Evolutionary conservation across 2,329 filamentous ascomycete species (phyloP).

Genomic region (Fusarium incarnatum): DNA sequence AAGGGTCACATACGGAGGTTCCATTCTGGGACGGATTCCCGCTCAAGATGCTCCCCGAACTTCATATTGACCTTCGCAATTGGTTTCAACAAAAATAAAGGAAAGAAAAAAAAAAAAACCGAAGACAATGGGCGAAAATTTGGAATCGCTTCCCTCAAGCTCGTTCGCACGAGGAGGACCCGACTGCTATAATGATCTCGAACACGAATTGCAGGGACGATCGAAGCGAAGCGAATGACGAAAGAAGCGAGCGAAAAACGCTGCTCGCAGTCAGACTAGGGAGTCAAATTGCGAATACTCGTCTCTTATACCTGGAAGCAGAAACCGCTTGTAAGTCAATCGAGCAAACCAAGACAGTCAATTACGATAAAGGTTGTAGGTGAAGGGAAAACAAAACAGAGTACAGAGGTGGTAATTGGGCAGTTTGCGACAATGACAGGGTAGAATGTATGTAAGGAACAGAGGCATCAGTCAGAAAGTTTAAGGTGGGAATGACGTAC

Average conservation of each 20-base stretch:
- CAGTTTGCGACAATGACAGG: slow-evolving; percentile 16
- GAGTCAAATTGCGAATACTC: background rate
- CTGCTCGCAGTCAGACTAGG: slow-evolving; percentile 20
- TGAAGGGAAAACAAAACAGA: background rate
- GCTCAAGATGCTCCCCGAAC: slow-evolving; percentile 69
- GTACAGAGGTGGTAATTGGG: background rate
- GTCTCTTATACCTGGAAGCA: slow-evolving; percentile 21
- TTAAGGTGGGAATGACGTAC: slow-evolving; percentile 21
- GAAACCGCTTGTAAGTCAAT: slow-evolving; percentile 20
- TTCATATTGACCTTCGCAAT: slow-evolving; percentile 49
- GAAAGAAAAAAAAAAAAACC: background rate
- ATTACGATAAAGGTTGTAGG: slow-evolving; percentile 4
- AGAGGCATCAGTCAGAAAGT: slow-evolving; percentile 12
- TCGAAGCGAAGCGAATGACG: slow-evolving; percentile 10
- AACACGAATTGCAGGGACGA: slow-evolving; percentile 13
- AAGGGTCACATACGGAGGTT: slow-evolving; percentile 69
- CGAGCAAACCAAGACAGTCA: slow-evolving; percentile 31
- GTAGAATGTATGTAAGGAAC: slow-evolving; percentile 22
- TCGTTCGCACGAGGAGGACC: background rate
- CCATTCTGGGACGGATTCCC: slow-evolving; percentile 85
- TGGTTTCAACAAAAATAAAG: background rate
- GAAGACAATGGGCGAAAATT: slow-evolving; percentile 6
- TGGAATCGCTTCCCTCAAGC: slow-evolving; percentile 5
- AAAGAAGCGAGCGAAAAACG: slow-evolving; percentile 28
- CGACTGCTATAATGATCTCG: slow-evolving; percentile 8